Conservation (phyloP, 164 flowering plant genomes). For the Vitis rupestris region DNA sequence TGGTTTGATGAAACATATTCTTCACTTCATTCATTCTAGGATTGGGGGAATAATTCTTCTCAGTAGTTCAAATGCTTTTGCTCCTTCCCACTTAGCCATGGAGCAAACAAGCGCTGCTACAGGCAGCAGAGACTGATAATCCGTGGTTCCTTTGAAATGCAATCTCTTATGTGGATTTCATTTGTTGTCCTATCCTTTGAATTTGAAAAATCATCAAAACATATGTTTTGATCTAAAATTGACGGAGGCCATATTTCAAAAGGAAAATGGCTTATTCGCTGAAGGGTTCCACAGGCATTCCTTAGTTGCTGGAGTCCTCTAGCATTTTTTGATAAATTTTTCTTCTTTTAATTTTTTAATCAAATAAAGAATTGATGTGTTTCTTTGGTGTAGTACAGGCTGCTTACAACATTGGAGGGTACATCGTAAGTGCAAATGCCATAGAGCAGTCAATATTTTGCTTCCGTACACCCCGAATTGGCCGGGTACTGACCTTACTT, state of each 20-base stretch:
- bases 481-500: conserved; percentile 47
- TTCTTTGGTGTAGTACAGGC: conserved; percentile 70
- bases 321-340: not conserved
- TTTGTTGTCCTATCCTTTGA: not conserved
- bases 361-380: conserved; percentile 17
- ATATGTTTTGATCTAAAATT: no score
- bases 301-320: no score
- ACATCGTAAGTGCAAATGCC: conserved; percentile 64
- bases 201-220: not conserved
- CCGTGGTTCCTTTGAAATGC: not conserved
- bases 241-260: no score
- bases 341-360: not conserved
- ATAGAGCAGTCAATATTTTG: conserved; percentile 74
- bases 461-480: conserved; percentile 61
- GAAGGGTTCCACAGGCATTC: not conserved
- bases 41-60: not conserved
- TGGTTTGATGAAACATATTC: not conserved
- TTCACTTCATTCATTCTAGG: not conserved
- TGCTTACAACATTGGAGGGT: conserved; percentile 84
- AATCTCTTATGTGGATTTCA: not conserved
- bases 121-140: not conserved
- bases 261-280: no score
- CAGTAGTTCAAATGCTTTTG: not conserved
- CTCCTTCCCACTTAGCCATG: not conserved
- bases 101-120: not conserved